Conservation (phyloP, 257 asterid species). For the Nicotiana attenuata region DNA sequence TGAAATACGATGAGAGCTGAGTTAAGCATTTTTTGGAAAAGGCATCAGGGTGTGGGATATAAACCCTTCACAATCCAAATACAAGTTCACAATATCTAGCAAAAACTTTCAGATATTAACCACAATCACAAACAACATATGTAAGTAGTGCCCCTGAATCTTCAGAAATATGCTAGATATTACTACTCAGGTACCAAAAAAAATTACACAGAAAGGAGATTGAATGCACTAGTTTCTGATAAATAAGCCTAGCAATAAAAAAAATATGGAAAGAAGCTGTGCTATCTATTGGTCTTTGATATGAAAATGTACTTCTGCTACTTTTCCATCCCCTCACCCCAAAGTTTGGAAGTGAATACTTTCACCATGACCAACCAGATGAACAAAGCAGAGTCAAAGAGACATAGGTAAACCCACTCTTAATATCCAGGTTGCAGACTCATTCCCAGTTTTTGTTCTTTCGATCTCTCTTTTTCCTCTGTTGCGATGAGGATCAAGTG, state of each 20-base stretch:
- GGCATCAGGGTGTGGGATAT: background rate
- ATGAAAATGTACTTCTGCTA: background rate
- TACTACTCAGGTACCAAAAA: background rate
- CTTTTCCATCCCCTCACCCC: background rate
- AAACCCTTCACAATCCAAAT: background rate
- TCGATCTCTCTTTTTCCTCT: background rate
- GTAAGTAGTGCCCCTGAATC: background rate
- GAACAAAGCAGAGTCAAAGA: background rate
- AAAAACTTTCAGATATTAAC: background rate
- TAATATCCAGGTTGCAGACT: background rate
- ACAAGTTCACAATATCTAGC: background rate
- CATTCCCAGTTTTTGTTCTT: background rate
- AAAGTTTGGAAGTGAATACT: background rate
- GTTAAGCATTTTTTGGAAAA: slow-evolving; percentile 12
- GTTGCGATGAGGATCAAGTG: background rate
- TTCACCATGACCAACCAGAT: background rate
- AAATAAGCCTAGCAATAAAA: background rate
- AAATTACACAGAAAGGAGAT: background rate
- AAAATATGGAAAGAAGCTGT: background rate
- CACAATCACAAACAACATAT: slow-evolving; percentile 6
- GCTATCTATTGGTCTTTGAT: background rate
- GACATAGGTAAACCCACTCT: background rate
- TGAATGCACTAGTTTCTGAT: background rate
- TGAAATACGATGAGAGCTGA: slow-evolving; percentile 27
- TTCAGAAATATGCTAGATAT: background rate